Conservation (phyloP, 148 eudicot genomes). For the Rhododendron molle region DNA sequence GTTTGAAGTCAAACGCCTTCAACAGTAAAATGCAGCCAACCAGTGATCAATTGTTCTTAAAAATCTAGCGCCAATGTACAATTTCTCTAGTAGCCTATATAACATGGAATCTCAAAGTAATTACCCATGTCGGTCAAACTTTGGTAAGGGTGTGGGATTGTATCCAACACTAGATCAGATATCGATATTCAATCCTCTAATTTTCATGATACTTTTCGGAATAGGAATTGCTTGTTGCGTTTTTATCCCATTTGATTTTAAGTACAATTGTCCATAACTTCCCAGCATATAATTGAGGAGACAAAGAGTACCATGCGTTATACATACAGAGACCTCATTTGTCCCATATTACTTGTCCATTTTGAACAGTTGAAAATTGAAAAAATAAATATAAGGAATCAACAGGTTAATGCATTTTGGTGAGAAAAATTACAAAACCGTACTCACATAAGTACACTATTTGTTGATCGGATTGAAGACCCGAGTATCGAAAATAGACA, state of each 20-base stretch:
- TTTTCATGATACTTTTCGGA: neutral
- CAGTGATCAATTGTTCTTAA: neutral
- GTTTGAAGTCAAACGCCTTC: slow-evolving; percentile 33
- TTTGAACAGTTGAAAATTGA: too few species aligned
- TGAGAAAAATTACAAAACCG: too few species aligned
- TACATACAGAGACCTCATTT: too few species aligned
- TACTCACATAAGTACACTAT: too few species aligned
- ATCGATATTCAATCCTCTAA: neutral
- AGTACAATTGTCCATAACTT: neutral
- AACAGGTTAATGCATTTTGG: too few species aligned
- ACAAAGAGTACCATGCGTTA: too few species aligned
- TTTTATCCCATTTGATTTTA: neutral
- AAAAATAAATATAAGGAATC: too few species aligned
- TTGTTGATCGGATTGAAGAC: too few species aligned
- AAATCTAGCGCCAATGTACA: neutral
- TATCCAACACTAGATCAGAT: neutral
- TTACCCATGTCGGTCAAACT: neutral
- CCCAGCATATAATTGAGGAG: neutral
- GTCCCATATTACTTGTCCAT: too few species aligned
- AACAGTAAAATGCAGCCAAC: neutral
- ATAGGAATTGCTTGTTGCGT: neutral
- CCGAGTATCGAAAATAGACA: too few species aligned
- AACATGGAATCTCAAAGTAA: neutral
- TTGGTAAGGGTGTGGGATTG: neutral
- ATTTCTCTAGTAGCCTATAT: neutral